These are phyloP conservation scores for Naganishia randhawae DNA, from an alignment of 768 basidiomycete genomes.

Conservation along the genomic window DNA sequence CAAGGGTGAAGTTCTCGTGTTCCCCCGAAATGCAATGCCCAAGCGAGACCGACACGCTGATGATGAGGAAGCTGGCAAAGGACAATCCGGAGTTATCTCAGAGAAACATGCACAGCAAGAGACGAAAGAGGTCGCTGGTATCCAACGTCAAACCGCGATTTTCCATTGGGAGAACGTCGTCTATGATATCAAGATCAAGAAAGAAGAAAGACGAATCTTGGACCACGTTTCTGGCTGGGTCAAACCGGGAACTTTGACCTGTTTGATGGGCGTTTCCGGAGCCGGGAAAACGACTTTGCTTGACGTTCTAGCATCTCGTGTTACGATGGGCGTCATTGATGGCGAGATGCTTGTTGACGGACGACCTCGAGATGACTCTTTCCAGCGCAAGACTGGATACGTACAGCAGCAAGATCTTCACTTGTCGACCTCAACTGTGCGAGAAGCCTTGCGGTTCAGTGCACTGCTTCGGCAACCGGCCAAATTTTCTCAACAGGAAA, in stretches of 20 bases:
- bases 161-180: conserved; percentile 51
- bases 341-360: conserved; percentile 55
- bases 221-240: conserved; percentile 50
- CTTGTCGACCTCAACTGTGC: conserved; percentile 51
- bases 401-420: conserved; percentile 52
- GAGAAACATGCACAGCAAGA: conserved; percentile 21
- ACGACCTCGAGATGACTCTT: conserved; percentile 50
- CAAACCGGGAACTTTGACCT: conserved; percentile 45
- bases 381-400: conserved; percentile 55
- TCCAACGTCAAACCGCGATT: conserved; percentile 48
- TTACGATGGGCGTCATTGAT: conserved; percentile 53
- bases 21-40: conserved; percentile 44
- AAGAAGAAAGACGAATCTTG: conserved; percentile 53
- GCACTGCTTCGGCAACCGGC: conserved; percentile 53
- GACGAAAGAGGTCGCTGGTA: conserved; percentile 34
- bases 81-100: neutral
- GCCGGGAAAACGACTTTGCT: conserved; percentile 51
- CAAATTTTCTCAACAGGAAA: conserved; percentile 48
- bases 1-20: conserved; percentile 52
- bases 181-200: conserved; percentile 52
- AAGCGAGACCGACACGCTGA: conserved; percentile 10
- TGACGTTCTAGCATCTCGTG: conserved; percentile 48
- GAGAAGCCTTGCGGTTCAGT: conserved; percentile 53
- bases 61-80: conserved; percentile 24
- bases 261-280: conserved; percentile 56